Base-by-base conservation (phyloP, 1,284 basidiomycete species). In the Farysia itapuensis region DNA sequence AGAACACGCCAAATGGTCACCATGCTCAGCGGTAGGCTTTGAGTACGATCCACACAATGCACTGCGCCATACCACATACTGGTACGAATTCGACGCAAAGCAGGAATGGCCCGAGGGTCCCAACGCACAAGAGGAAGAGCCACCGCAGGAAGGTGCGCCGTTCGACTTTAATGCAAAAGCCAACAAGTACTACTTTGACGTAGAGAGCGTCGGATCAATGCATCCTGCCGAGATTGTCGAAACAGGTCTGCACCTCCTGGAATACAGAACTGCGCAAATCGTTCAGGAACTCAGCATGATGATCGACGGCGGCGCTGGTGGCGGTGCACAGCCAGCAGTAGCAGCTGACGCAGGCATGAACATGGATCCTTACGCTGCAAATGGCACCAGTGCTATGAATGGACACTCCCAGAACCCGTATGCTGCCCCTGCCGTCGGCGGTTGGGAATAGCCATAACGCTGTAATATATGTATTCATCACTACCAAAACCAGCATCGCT, bases 1-100 rank as follows among this genome's bases (percentile, higher is more conserved):
- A 80, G 92, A 97, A 75, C 95, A 99, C 75, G 92, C 95, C 6
- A 99, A 99, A 80, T 98, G 94, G 92, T 95, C 91, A 0, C 94
- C 95, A 12, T 89, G 92, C 47, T 89, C 91, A 1, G 92, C 95
- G 2, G 86, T 98, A 16, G 86, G 87, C 2, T 98, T 95, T 69
- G 95, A 99, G 79, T 99, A 99, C 72, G 95, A 99, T 78, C 95
- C 95, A 12, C 84, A 97, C 80, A 99, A 99, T 81, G 90, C 90
- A 76, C 81, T 99, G 23, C 84, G 91, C 47, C 95, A 99, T 78
- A 98, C 95, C 2, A 86, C 89, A 4, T 86, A 95, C 77, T 98
- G 95, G 95, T 92, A 84, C 76, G 95, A 99, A 80, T 28, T 59
- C 20, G 72, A 75, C 44, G 68, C 70, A 16, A 72, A 70, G 34